A percentile compares a stretch with the other conserved stretches of the same genome.
Conservation (phyloP, 371 early-diverging fungal species). For the Actinomortierella ambigua region DNA sequence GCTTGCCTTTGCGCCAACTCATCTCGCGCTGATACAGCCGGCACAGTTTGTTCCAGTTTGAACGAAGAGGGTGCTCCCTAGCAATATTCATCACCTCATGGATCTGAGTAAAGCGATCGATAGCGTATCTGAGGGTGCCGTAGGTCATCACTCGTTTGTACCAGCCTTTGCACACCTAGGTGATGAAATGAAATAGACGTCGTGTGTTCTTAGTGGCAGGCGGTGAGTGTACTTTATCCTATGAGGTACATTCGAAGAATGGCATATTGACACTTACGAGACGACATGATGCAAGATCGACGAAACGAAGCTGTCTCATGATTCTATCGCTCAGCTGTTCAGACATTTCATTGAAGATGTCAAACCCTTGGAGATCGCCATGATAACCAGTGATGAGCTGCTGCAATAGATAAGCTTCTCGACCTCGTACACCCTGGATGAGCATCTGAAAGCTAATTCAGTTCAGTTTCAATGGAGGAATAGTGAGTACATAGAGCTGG, state of each 20-base stretch:
- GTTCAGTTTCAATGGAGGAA: not conserved
- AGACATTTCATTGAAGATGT: constrained; percentile 19
- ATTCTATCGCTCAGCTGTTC: constrained; percentile 7
- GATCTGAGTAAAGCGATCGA: constrained; percentile 8
- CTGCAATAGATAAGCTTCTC: constrained; percentile 27
- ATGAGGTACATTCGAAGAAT: not conserved
- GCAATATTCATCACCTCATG: constrained; percentile 9
- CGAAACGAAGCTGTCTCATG: constrained; percentile 15
- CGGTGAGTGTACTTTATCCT: too few species aligned
- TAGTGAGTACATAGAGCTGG: not conserved
- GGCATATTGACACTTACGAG: constrained; percentile 10
- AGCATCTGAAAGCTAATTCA: constrained; percentile 16
- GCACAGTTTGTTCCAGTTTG: constrained; percentile 35
- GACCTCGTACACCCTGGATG: constrained; percentile 15
- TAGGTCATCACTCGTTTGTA: constrained; percentile 8
- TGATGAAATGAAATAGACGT: not conserved
- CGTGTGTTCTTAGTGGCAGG: too few species aligned
- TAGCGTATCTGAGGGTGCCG: constrained; percentile 16
- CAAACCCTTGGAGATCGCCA: constrained; percentile 26
- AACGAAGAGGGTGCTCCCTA: not conserved
- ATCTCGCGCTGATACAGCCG: constrained; percentile 24
- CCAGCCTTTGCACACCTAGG: constrained; percentile 34
- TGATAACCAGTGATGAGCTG: constrained; percentile 10
- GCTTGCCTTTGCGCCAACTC: constrained; percentile 18
- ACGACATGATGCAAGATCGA: constrained; percentile 27